Evolutionary conservation across 2,329 filamentous ascomycete species (phyloP).

Genomic region (Botrytis cinerea): DNA sequence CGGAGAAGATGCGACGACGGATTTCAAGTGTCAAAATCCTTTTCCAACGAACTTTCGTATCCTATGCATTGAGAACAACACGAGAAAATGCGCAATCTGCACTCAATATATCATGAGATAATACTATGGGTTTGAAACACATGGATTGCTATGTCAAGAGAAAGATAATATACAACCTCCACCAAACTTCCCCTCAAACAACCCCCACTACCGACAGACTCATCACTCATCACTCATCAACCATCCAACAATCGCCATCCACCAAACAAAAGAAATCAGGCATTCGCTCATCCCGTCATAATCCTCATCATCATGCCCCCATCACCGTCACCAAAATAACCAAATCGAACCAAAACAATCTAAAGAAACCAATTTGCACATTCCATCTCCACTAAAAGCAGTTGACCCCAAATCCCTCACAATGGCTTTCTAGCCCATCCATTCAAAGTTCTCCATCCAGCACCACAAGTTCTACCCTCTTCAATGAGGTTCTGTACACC

Average conservation of each 20-base stretch:
- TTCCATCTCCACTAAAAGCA: background rate
- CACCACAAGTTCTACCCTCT: conserved; percentile 60
- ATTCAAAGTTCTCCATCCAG: conserved; percentile 61
- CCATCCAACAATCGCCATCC: background rate
- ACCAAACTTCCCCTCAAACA: background rate
- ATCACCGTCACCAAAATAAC: conserved; percentile 5
- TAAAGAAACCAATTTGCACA: conserved; percentile 3
- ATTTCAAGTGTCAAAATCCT: background rate
- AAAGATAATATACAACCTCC: conserved; percentile 24
- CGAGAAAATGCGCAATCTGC: background rate
- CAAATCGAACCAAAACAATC: conserved; percentile 2
- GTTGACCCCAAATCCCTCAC: conserved; percentile 9
- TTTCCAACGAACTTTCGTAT: background rate
- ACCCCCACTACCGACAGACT: background rate
- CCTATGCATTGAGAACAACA: background rate
- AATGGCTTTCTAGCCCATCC: conserved; percentile 65
- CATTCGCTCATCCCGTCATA: conserved; percentile 1
- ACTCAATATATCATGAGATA: background rate
- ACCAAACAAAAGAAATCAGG: background rate
- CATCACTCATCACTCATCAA: conserved; percentile 11
- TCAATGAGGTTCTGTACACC: conserved; percentile 63
- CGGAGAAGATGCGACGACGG: background rate
- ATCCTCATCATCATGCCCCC: background rate
- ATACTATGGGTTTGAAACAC: conserved; percentile 7
- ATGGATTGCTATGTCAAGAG: conserved; percentile 22